Evolutionary conservation across 2,329 filamentous ascomycete genomes (phyloP).

Genomic region (Microdochium nivale): DNA sequence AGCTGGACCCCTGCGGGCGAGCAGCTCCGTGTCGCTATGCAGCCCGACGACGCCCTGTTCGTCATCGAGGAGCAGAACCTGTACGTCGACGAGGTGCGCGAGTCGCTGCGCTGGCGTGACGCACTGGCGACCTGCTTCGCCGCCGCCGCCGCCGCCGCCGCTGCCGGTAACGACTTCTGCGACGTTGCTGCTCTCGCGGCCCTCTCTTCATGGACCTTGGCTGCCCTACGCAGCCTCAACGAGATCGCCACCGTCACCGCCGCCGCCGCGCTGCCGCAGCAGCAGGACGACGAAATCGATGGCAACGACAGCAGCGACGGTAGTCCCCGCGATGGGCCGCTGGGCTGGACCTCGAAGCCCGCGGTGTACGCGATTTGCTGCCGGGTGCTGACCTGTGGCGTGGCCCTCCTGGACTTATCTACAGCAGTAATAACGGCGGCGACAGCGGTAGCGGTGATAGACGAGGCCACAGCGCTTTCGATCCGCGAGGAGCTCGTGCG

Average conservation of each 20-base stretch:
- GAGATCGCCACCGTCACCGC: constrained; percentile 9
- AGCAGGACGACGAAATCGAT: not conserved
- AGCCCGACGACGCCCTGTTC: constrained; percentile 64
- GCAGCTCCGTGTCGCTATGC: constrained; percentile 36
- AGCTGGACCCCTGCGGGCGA: constrained; percentile 20
- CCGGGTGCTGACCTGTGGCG: constrained; percentile 31
- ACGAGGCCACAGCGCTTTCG: not conserved
- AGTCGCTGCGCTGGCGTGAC: constrained; percentile 59
- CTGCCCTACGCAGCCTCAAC: constrained; percentile 37
- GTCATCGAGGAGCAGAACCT: constrained; percentile 87
- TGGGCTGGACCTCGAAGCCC: constrained; percentile 65
- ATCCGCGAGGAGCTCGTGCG: constrained; percentile 9
- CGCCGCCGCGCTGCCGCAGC: not conserved
- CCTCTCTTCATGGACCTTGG: constrained; percentile 37
- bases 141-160: not conserved
- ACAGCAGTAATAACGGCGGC: not conserved
- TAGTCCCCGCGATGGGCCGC: constrained; percentile 34
- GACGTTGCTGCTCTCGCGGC: no score
- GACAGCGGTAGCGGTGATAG: not conserved
- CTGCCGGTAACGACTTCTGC: no score
- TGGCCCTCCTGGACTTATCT: constrained; percentile 21
- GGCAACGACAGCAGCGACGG: not conserved
- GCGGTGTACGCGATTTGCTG: constrained; percentile 56
- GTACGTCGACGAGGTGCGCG: constrained; percentile 76
- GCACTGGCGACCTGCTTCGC: constrained; percentile 26